A percentile compares a stretch with the other conserved stretches of the same genome.
Evolutionary conservation across 2,329 filamentous ascomycete genomes (phyloP).

Genomic region (Aspergillus floridensis): DNA sequence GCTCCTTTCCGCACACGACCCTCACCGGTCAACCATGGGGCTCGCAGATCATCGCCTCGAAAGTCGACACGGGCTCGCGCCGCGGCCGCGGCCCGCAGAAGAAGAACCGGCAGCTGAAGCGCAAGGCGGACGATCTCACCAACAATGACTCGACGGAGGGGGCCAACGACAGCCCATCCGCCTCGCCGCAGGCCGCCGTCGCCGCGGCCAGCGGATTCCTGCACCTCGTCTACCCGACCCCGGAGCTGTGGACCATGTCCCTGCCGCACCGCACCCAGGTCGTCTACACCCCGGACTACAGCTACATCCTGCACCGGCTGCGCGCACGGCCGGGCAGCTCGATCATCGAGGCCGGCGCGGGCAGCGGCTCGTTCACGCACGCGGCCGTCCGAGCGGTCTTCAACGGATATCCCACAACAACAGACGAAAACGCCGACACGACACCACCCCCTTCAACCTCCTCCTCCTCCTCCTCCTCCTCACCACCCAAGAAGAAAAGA

Average conservation of each 20-base stretch:
- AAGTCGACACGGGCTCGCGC: conserved; percentile 87
- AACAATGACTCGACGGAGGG: conserved; percentile 28
- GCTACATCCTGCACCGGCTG: conserved; percentile 51
- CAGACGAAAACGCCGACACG: conserved; percentile 14
- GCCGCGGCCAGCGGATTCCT: conserved; percentile 48
- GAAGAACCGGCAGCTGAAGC: conserved; percentile 57
- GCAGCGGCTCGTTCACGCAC: conserved; percentile 53
- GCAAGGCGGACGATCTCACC: conserved; percentile 43
- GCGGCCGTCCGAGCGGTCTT: conserved; percentile 51
- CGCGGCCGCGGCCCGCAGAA: conserved; percentile 72
- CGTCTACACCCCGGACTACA: conserved; percentile 54
- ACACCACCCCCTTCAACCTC: too few species aligned
- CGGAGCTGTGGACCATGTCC: conserved; percentile 51
- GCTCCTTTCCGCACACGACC: conserved; percentile 80
- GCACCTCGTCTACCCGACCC: conserved; percentile 50
- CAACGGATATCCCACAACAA: conserved; percentile 40
- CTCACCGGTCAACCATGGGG: conserved; percentile 81
- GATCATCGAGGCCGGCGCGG: conserved; percentile 52
- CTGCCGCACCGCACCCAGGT: conserved; percentile 53
- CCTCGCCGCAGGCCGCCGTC: conserved; percentile 29
- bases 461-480: too few species aligned
- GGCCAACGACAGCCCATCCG: conserved; percentile 7
- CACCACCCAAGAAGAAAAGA: conserved; percentile 22
- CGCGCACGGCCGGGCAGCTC: conserved; percentile 46
- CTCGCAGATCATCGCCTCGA: conserved; percentile 82